Evolutionary conservation across 345 rosid species (phyloP).

Genomic region (Firmiana major): DNA sequence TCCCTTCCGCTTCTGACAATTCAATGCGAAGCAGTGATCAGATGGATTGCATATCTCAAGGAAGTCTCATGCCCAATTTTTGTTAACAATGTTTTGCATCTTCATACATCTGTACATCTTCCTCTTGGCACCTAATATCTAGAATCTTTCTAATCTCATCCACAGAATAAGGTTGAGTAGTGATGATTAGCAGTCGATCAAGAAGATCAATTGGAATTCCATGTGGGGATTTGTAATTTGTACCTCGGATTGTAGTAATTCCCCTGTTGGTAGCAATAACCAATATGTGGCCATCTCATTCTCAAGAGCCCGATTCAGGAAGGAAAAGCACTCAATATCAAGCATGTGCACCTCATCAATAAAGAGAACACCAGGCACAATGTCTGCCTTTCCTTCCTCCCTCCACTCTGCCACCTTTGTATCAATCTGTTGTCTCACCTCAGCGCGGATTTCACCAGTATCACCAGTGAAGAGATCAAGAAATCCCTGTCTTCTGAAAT

Average conservation of each 20-base stretch:
- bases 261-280: constrained; percentile 96
- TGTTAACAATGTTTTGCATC: constrained; percentile 79
- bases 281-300: constrained; percentile 93
- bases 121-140: constrained; percentile 93
- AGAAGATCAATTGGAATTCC: constrained; percentile 97
- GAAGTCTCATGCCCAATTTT: constrained; percentile 85
- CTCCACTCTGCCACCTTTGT: constrained; percentile 98
- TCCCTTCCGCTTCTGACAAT: constrained; percentile 85
- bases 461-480: constrained; percentile 94
- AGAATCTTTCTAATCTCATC: constrained; percentile 78
- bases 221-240: constrained; percentile 88
- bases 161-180: constrained; percentile 74
- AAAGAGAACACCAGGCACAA: constrained; percentile 94
- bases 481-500: constrained; percentile 85
- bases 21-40: constrained; percentile 78
- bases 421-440: constrained; percentile 91
- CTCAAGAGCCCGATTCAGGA: constrained; percentile 91
- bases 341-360: constrained; percentile 99
- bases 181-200: constrained; percentile 82
- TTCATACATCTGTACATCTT: constrained; percentile 81
- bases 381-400: constrained; percentile 97
- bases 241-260: constrained; percentile 84
- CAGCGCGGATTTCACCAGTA: constrained; percentile 93
- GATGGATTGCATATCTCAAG: constrained; percentile 86
- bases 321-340: constrained; percentile 97